phyloP scores from a whole-genome alignment of 768 basidiomycete species.

The Rhodotorula taiwanensis region DNA sequence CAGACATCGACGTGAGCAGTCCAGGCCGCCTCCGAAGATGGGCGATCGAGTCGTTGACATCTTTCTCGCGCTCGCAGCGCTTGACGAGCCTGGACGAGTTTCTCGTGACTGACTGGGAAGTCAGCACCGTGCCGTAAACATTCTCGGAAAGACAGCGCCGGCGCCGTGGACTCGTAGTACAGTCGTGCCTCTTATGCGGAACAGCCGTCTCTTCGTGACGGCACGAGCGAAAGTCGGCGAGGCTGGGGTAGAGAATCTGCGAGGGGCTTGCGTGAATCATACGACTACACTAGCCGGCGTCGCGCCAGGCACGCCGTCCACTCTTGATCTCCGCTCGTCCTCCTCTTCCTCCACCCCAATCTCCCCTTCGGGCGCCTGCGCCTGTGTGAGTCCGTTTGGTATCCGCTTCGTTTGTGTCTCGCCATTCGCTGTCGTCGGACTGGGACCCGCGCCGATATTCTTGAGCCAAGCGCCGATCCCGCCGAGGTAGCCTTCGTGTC shows the following conservation, averaged over 20 bases:
- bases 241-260: too few relatives aligned
- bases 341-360: background rate
- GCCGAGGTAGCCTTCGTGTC: conserved; percentile 95
- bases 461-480: conserved; percentile 97
- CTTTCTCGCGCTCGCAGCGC: too few relatives aligned
- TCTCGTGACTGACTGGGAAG: conserved; percentile 27
- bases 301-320: background rate
- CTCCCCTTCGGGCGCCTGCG: background rate
- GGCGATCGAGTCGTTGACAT: background rate
- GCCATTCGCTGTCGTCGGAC: background rate
- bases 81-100: conserved; percentile 23
- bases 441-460: conserved; percentile 59
- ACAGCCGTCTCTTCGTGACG: too few relatives aligned
- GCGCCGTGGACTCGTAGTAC: too few relatives aligned
- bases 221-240: too few relatives aligned
- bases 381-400: too few relatives aligned
- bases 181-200: too few relatives aligned
- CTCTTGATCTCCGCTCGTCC: background rate
- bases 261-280: too few relatives aligned
- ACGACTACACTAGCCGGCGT: too few relatives aligned
- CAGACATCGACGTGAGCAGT: conserved; percentile 46
- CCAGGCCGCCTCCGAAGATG: background rate
- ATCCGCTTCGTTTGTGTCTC: too few relatives aligned
- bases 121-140: background rate
- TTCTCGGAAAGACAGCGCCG: too few relatives aligned